Conservation (phyloP, 306 rosid species). For the Acacia melanoxylon region DNA sequence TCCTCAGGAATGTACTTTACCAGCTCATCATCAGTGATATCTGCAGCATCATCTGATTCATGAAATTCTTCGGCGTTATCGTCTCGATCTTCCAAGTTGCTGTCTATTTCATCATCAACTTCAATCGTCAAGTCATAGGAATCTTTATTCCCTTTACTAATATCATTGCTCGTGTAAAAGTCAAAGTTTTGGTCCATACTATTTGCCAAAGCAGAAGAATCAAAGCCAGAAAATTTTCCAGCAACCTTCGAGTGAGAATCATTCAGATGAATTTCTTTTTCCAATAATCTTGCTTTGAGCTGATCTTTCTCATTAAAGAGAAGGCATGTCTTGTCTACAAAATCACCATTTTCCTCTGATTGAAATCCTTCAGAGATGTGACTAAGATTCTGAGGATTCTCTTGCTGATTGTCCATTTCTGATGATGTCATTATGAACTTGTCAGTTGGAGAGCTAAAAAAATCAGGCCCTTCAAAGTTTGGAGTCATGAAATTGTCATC, state of each 20-base stretch:
- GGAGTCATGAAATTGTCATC: conserved; percentile 82
- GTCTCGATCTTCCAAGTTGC: conserved; percentile 31
- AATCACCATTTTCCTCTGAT: conserved; percentile 36
- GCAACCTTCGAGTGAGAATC: conserved; percentile 37
- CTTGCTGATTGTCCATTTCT: conserved; percentile 45
- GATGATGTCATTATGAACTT: conserved; percentile 75
- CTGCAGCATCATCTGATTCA: conserved; percentile 43
- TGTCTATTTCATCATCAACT: conserved; percentile 38
- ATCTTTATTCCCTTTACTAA: conserved; percentile 36
- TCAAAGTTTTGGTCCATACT: conserved; percentile 30
- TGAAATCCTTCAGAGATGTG: conserved; percentile 30
- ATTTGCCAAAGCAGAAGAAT: conserved; percentile 26
- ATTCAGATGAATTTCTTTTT: conserved; percentile 43
- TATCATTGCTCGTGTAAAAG: conserved; percentile 33
- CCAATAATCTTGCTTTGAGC: conserved; percentile 38
- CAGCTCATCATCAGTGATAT: conserved; percentile 56
- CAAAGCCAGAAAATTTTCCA: conserved; percentile 46
- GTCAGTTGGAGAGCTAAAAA: conserved; percentile 67
- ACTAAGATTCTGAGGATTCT: conserved; percentile 35
- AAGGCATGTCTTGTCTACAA: conserved; percentile 55
- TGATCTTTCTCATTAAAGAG: conserved; percentile 34
- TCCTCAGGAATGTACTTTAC: conserved; percentile 50
- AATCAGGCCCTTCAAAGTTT: conserved; percentile 66
- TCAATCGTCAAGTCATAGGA: conserved; percentile 39
- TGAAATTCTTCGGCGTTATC: conserved; percentile 41